Percentiles rank a stretch among this genome's conserved stretches.
phyloP scores from a whole-genome alignment of 306 rosid genomes.

The Mucuna pruriens region DNA sequence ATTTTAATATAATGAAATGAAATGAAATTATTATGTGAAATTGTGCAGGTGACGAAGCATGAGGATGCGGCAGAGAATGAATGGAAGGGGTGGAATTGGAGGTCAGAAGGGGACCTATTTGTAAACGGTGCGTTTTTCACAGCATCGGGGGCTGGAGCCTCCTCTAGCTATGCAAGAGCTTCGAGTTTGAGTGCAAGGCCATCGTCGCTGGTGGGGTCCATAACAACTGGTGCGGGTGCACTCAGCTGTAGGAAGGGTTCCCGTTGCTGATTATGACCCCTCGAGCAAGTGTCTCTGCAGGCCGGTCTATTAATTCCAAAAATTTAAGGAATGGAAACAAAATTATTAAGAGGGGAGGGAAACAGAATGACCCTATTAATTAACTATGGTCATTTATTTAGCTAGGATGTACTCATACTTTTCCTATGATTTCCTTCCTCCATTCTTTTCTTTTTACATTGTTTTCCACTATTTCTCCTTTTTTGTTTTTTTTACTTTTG shows the following conservation, averaged over 20 bases:
- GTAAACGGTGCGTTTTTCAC: conserved; percentile 92
- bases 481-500: not conserved
- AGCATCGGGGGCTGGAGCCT: conserved; percentile 82
- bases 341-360: conserved; percentile 13
- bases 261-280: conserved; percentile 70
- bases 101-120: conserved; percentile 80
- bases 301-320: conserved; percentile 39
- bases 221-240: conserved; percentile 73
- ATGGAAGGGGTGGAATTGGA: conserved; percentile 94
- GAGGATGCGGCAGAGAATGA: conserved; percentile 93
- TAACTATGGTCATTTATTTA: conserved; percentile 39
- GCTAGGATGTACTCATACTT: conserved; percentile 27
- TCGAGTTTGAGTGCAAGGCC: conserved; percentile 94
- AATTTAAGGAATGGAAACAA: not conserved
- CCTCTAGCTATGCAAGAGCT: conserved; percentile 91
- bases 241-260: conserved; percentile 82
- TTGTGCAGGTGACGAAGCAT: conserved; percentile 82
- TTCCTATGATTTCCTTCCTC: conserved; percentile 45
- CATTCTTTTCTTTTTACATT: conserved; percentile 31
- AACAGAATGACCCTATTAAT: conserved; percentile 23
- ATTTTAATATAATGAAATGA: too few species aligned
- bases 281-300: conserved; percentile 41
- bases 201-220: conserved; percentile 78
- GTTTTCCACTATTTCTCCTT: not conserved
- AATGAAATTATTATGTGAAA: not conserved